Conservation (phyloP, 768 basidiomycete genomes). For the Tricholoma bakamatsutake region DNA sequence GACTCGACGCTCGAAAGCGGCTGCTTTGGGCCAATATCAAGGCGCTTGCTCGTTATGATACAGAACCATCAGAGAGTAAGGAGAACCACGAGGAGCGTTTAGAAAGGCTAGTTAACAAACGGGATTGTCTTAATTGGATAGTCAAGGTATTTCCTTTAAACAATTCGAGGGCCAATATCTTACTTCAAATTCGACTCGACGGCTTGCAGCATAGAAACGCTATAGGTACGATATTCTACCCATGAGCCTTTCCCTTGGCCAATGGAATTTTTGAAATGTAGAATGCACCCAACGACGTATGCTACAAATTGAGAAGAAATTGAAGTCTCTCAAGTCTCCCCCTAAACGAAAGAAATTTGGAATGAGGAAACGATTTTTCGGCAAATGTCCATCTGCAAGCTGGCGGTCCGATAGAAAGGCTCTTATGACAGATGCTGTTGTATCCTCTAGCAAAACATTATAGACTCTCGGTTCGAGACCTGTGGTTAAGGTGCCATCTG, state of each 20-base stretch:
- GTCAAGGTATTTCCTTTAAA: background rate
- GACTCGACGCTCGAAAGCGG: background rate
- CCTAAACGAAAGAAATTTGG: background rate
- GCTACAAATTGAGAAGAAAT: background rate
- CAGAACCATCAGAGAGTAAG: background rate
- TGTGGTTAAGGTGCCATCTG: too few species aligned
- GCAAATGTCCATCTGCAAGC: background rate
- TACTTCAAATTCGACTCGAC: background rate
- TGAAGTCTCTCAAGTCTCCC: background rate
- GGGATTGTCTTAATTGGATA: background rate
- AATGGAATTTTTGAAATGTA: background rate
- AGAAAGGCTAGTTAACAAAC: background rate
- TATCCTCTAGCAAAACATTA: too few species aligned
- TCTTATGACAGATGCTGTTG: too few species aligned
- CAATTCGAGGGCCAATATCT: background rate
- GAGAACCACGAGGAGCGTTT: background rate
- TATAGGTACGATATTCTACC: background rate
- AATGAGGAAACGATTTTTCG: background rate
- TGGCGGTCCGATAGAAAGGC: too few species aligned
- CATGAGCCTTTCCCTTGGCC: background rate
- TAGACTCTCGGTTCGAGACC: too few species aligned
- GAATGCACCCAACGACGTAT: background rate
- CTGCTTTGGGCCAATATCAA: background rate
- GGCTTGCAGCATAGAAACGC: background rate
- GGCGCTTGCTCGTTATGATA: background rate